phyloP scores from a whole-genome alignment of 2,329 filamentous ascomycete genomes.

The Monilinia fructicola region DNA sequence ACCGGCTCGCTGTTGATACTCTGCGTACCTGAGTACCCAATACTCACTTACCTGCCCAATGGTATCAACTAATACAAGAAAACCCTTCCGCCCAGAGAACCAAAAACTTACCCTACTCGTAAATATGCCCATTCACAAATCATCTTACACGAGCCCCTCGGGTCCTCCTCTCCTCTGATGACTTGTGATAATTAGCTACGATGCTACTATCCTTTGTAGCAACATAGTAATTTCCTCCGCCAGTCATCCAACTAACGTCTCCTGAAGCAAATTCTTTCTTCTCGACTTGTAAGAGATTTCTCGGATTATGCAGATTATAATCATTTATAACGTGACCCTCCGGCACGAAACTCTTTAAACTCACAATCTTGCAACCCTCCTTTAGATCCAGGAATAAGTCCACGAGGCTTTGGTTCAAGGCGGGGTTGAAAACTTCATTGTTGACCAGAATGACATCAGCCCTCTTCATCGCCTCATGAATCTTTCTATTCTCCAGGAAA shows the following conservation, averaged over 20 bases:
- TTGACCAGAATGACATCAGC: conserved; percentile 98
- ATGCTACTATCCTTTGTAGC: conserved; percentile 60
- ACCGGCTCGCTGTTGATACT: background rate
- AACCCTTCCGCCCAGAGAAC: background rate
- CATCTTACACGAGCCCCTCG: conserved; percentile 3
- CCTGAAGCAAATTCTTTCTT: conserved; percentile 66
- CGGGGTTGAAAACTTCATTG: conserved; percentile 91
- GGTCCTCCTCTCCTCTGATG: conserved; percentile 3
- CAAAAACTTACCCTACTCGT: conserved; percentile 6
- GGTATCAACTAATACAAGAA: conserved; percentile 23
- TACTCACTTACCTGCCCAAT: conserved; percentile 16
- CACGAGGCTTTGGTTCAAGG: conserved; percentile 80
- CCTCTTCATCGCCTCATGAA: conserved; percentile 71
- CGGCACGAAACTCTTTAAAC: conserved; percentile 86
- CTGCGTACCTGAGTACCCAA: conserved; percentile 13
- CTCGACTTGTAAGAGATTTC: conserved; percentile 76
- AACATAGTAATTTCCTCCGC: conserved; percentile 82
- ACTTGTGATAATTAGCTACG: conserved; percentile 21
- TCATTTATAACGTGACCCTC: conserved; percentile 72
- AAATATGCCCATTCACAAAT: background rate
- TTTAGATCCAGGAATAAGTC: conserved; percentile 93
- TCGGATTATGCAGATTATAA: conserved; percentile 75
- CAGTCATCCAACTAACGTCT: conserved; percentile 86
- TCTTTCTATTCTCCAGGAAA: conserved; percentile 71
- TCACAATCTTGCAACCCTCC: conserved; percentile 84